phyloP scores from a whole-genome alignment of 129 eudicot species.

The Saposhnikovia divaricata region DNA sequence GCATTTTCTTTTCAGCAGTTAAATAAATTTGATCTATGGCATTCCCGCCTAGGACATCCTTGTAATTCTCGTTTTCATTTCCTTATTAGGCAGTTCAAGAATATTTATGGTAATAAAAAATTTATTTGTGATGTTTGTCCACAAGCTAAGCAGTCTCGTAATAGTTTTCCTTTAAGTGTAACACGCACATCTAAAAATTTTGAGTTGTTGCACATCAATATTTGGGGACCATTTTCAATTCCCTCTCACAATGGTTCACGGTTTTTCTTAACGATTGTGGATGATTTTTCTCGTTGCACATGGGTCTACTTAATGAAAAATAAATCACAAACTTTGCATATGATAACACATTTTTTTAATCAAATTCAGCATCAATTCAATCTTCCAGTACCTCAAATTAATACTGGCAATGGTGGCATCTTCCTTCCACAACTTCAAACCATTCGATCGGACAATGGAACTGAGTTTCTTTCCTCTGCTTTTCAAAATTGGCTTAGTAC shows the following conservation, averaged over 20 bases:
- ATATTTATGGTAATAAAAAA: not conserved
- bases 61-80: not conserved
- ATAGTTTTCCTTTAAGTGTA: not conserved
- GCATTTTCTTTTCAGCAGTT: not conserved
- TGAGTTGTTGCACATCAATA: not conserved
- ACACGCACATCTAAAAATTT: not conserved
- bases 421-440: too few relatives aligned
- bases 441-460: too few relatives aligned
- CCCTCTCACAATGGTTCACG: not conserved
- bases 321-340: not conserved
- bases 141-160: not conserved
- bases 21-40: not conserved
- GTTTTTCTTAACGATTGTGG: not conserved
- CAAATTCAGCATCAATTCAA: not conserved
- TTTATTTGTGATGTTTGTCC: conserved; percentile 2
- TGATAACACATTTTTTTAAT: not conserved
- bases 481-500: too few relatives aligned
- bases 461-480: too few relatives aligned
- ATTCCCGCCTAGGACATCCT: not conserved
- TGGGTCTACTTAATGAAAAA: not conserved
- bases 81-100: not conserved
- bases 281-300: not conserved
- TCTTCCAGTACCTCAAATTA: too few relatives aligned
- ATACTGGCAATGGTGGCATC: too few relatives aligned
- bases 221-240: not conserved